phyloP scores from a whole-genome alignment of 2,329 filamentous ascomycete genomes.

The Aspergillus unguis region DNA sequence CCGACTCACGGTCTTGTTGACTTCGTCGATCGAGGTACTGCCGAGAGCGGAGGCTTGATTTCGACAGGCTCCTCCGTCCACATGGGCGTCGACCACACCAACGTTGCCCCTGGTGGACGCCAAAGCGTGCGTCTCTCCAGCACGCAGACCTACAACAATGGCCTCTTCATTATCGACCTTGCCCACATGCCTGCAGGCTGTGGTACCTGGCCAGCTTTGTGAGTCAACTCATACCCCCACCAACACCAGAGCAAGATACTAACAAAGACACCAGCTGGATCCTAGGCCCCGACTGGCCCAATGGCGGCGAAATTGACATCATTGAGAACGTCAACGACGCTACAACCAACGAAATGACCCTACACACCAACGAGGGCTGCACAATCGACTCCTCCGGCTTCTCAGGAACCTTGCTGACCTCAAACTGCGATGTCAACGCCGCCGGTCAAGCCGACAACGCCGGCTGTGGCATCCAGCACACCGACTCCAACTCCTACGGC shows the following conservation, averaged over 20 bases:
- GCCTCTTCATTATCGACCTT: constrained; percentile 69
- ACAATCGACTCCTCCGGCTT: constrained; percentile 51
- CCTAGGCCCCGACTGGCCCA: constrained; percentile 67
- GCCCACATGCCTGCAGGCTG: constrained; percentile 71
- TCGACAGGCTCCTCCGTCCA: constrained; percentile 58
- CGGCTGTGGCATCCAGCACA: constrained; percentile 59
- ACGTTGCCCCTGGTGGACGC: constrained; percentile 59
- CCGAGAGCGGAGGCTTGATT: constrained; percentile 58
- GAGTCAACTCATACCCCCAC: constrained; percentile 19
- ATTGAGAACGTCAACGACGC: constrained; percentile 72
- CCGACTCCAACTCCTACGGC: constrained; percentile 56
- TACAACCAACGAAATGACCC: constrained; percentile 58
- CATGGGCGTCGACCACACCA: constrained; percentile 66
- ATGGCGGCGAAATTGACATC: constrained; percentile 72
- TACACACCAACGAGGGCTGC: constrained; percentile 65
- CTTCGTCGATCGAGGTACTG: constrained; percentile 61
- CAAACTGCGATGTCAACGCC: constrained; percentile 57
- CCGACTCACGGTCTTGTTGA: constrained; percentile 73
- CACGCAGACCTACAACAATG: constrained; percentile 60
- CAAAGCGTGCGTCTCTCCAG: constrained; percentile 68
- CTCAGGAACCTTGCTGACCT: constrained; percentile 46
- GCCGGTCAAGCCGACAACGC: constrained; percentile 42
- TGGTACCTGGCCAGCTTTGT: constrained; percentile 70
- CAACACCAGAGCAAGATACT: background rate
- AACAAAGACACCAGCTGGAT: constrained; percentile 43